Percentiles rank a stretch among this genome's conserved stretches.
Evolutionary conservation across 2,329 filamentous ascomycete genomes (phyloP).

Genomic region (Teratosphaeria nubilosa): DNA sequence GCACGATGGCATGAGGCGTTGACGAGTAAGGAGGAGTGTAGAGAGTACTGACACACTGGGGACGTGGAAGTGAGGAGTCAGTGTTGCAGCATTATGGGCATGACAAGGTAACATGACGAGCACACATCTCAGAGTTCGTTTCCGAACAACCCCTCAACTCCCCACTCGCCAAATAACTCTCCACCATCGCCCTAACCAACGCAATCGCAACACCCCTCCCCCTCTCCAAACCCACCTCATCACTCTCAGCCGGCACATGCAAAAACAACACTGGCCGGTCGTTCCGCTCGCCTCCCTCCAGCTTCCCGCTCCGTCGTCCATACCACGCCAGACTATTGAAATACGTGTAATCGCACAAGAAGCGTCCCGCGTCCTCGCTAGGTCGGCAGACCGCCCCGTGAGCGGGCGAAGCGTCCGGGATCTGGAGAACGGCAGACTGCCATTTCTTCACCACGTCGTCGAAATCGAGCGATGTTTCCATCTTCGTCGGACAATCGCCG

Average conservation of each 20-base stretch:
- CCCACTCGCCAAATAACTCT: conserved; percentile 16
- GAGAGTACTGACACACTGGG: no score
- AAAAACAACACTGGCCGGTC: conserved; percentile 31
- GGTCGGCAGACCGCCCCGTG: conserved; percentile 22
- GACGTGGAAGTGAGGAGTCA: no score
- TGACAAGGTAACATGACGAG: neutral
- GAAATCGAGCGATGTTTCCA: conserved; percentile 22
- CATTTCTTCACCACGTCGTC: conserved; percentile 22
- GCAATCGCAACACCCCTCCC: conserved; percentile 19
- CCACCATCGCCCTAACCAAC: conserved; percentile 28
- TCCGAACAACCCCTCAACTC: neutral
- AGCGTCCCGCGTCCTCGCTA: conserved; percentile 34
- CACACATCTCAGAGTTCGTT: neutral
- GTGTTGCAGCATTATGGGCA: no score
- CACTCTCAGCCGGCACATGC: conserved; percentile 31
- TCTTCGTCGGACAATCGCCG: conserved; percentile 17
- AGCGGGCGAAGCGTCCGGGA: conserved; percentile 18
- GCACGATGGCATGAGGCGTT: no score
- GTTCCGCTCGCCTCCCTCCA: conserved; percentile 10
- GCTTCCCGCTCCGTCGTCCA: conserved; percentile 12
- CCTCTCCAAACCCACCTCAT: conserved; percentile 22
- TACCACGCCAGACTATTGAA: conserved; percentile 29
- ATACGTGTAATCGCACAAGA: conserved; percentile 37
- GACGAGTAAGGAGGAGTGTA: no score
- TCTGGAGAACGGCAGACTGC: conserved; percentile 13